Conservation (phyloP, 306 rosid genomes). For the Prunus kanzakura region DNA sequence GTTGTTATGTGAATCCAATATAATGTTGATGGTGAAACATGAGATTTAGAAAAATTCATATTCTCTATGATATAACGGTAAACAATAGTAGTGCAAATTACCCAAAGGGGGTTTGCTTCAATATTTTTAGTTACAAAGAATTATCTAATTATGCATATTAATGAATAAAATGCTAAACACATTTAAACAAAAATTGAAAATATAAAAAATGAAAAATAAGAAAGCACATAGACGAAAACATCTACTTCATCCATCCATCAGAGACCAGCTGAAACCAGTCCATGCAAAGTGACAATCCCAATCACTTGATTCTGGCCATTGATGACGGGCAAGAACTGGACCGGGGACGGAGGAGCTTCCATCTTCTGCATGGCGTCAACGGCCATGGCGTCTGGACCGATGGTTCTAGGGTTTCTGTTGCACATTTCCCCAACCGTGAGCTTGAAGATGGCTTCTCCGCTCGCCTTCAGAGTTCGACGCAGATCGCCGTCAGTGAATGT, state of each 20-base stretch:
- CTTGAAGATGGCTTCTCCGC: conserved; percentile 87
- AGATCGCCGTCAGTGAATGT: conserved; percentile 97
- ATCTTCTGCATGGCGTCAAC: conserved; percentile 96
- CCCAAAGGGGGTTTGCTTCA: no score
- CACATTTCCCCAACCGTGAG: conserved; percentile 92
- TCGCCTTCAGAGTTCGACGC: conserved; percentile 88
- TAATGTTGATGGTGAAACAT: neutral
- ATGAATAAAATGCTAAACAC: neutral
- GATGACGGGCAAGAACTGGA: conserved; percentile 90
- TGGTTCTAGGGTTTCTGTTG: conserved; percentile 81
- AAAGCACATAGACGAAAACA: neutral
- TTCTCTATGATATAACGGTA: neutral
- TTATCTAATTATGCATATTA: no score
- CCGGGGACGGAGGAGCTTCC: conserved; percentile 98
- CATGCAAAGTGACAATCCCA: conserved; percentile 96
- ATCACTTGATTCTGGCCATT: conserved; percentile 54
- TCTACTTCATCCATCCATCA: conserved; percentile 8
- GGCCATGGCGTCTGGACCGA: conserved; percentile 81
- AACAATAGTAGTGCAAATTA: no score
- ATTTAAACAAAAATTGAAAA: neutral
- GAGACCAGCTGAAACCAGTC: conserved; percentile 90
- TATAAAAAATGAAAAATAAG: neutral
- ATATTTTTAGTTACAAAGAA: no score
- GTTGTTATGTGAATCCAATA: neutral
- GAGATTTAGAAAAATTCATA: neutral